Evolutionary conservation across 2,329 filamentous ascomycete genomes (phyloP), one percentile per base, ranked within the genome.

Genomic region (Colletotrichum australisinense): DNA sequence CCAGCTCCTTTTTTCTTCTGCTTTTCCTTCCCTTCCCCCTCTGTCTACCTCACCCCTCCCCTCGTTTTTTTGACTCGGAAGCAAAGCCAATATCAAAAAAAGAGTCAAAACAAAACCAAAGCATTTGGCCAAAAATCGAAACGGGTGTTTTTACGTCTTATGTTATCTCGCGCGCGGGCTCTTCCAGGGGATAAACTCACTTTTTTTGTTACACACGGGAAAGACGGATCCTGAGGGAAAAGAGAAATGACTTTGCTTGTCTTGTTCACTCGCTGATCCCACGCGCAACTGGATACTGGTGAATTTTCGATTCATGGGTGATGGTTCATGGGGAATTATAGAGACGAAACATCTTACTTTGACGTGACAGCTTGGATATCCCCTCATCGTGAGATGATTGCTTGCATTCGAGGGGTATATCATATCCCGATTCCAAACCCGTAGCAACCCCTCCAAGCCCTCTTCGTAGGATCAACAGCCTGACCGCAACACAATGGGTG

Each of bases 41-140:
- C 49, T 49, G 42, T 49, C 24, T 52, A 16, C 12, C 30, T 53
- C 35, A 53, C 46, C 58, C 58, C 26, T 53, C 46, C 42, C 42
- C 42, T 49, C 42, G 42, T 49, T 67, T 62, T 67, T 62, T 73
- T 73, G 67, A 69, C 67, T 73, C 49, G 58, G 53, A 52, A 66
- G 66, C 70, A 68, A 73, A 73, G 55, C 62, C 66, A 67, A 69
- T 58, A 67, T 70, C 63, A 64, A 72, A 70, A 73, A 65, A 78
- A 75, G 73, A 78, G 57, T 65, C 67, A 67, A 57, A 55, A 72
- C 57, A 66, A 62, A 62, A 55, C 46, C 62, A 55, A 26, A 73
- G 58, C 53, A 42, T 63, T 62, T 55, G 58, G 52, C 58, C 28
- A 49, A 49, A 49, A 49, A 49, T 49, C 46, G 38, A 42, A 52